These are phyloP conservation scores for Saccharomyces jurei DNA, from an alignment of 805 yeast species.

Conservation along the genomic window DNA sequence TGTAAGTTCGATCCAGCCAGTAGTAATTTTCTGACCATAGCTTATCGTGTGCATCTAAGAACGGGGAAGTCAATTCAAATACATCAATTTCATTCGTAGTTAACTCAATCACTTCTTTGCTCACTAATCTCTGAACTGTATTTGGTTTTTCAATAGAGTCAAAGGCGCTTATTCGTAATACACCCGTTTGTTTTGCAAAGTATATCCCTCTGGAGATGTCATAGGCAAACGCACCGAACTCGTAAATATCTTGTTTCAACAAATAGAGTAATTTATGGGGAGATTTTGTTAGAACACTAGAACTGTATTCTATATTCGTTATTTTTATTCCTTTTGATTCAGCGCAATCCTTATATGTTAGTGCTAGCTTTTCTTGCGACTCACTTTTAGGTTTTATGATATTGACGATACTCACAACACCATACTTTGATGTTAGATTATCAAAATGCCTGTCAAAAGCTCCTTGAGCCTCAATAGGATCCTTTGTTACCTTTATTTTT, in stretches of 20 bases:
- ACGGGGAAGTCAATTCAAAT: slow-evolving; percentile 34
- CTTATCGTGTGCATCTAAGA: slow-evolving; percentile 62
- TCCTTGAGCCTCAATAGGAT: slow-evolving; percentile 77
- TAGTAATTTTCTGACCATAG: slow-evolving; percentile 93
- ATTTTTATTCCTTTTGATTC: slow-evolving; percentile 27
- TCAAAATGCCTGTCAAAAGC: slow-evolving; percentile 80
- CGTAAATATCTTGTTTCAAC: slow-evolving; percentile 57
- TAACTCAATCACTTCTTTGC: slow-evolving; percentile 51
- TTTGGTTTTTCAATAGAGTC: slow-evolving; percentile 87
- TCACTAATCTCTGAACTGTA: slow-evolving; percentile 60
- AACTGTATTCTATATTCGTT: slow-evolving; percentile 33
- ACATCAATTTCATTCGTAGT: slow-evolving; percentile 37
- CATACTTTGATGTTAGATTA: slow-evolving; percentile 61
- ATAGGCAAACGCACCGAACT: slow-evolving; percentile 78
- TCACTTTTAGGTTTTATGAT: slow-evolving; percentile 60
- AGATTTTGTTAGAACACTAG: slow-evolving; percentile 31
- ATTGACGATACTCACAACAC: slow-evolving; percentile 77
- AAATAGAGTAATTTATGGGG: slow-evolving; percentile 40
- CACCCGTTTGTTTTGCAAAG: slow-evolving; percentile 80
- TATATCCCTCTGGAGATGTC: slow-evolving; percentile 53
- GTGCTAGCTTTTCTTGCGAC: slow-evolving; percentile 56
- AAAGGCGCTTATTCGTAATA: slow-evolving; percentile 80
- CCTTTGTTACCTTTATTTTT: slow-evolving; percentile 70
- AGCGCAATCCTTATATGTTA: slow-evolving; percentile 51
- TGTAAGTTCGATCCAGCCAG: slow-evolving; percentile 72